phyloP scores from a whole-genome alignment of 2,329 filamentous ascomycete species.

The Teratosphaeria pseudoeucalypti region DNA sequence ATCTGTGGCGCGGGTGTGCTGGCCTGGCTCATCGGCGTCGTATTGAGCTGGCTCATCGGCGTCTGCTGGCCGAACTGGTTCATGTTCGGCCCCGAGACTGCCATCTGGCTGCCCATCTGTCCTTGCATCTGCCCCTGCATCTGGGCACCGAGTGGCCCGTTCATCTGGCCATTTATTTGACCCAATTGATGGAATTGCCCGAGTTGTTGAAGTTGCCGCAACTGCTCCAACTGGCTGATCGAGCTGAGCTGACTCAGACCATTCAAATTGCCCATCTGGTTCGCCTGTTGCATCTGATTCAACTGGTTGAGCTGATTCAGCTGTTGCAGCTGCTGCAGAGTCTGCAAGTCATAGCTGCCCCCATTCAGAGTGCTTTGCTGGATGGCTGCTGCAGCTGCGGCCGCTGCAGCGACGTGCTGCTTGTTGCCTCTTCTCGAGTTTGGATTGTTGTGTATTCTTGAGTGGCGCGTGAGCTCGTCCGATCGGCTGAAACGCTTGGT shows the following conservation, averaged over 20 bases:
- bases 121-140: neutral
- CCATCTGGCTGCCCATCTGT: neutral
- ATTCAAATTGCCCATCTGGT: slow-evolving; percentile 12
- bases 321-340: slow-evolving; percentile 63
- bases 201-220: slow-evolving; percentile 3
- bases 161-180: slow-evolving; percentile 2
- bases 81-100: neutral
- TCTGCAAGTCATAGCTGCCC: slow-evolving; percentile 38
- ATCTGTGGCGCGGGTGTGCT: neutral
- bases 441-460: slow-evolving; percentile 96
- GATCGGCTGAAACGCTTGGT: slow-evolving; percentile 95
- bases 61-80: neutral
- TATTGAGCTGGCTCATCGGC: neutral
- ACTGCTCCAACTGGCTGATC: slow-evolving; percentile 6
- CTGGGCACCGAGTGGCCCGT: neutral
- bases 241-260: slow-evolving; percentile 9
- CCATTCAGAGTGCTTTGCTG: slow-evolving; percentile 32
- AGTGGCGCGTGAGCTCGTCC: slow-evolving; percentile 92
- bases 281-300: slow-evolving; percentile 17
- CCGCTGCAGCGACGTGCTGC: slow-evolving; percentile 52
- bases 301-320: slow-evolving; percentile 55
- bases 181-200: neutral
- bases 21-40: neutral
- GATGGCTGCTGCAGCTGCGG: slow-evolving; percentile 44
- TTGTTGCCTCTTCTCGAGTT: slow-evolving; percentile 93